Conservation (phyloP, 2,329 filamentous ascomycete species). For the Diplodia intermedia region DNA sequence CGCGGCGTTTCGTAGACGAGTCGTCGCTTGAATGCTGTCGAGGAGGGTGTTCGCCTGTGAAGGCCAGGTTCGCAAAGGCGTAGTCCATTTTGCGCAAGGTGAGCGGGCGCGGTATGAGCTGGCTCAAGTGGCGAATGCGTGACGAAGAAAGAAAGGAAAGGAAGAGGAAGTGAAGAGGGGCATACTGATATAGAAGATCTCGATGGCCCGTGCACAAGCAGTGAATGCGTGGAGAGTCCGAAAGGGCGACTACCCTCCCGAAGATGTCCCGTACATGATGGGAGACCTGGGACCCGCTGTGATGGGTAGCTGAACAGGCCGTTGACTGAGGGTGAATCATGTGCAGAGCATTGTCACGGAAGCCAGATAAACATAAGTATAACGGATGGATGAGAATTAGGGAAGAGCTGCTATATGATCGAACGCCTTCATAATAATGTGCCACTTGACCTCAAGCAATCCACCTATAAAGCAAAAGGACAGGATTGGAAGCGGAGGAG, state of each 20-base stretch:
- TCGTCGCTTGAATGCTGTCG: background rate
- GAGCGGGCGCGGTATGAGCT: background rate
- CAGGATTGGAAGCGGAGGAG: conserved; percentile 32
- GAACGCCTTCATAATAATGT: conserved; percentile 2
- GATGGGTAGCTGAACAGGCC: background rate
- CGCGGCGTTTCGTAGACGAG: background rate
- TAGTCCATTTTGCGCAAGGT: background rate
- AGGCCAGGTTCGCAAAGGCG: background rate
- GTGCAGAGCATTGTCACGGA: background rate
- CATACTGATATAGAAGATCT: background rate
- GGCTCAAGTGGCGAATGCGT: background rate
- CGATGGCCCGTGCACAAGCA: background rate
- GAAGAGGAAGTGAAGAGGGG: background rate
- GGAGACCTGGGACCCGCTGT: background rate
- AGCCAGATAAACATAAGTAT: background rate
- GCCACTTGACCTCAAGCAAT: conserved; percentile 32
- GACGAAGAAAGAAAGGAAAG: background rate
- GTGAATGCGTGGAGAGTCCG: background rate
- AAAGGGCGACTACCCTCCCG: background rate
- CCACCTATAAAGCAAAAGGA: conserved; percentile 14
- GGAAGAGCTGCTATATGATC: background rate
- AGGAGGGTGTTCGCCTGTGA: background rate
- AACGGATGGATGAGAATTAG: background rate
- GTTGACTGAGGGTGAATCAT: background rate
- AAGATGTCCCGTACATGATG: background rate